phyloP scores from a whole-genome alignment of 768 basidiomycete species.

The Trametes meyenii region DNA sequence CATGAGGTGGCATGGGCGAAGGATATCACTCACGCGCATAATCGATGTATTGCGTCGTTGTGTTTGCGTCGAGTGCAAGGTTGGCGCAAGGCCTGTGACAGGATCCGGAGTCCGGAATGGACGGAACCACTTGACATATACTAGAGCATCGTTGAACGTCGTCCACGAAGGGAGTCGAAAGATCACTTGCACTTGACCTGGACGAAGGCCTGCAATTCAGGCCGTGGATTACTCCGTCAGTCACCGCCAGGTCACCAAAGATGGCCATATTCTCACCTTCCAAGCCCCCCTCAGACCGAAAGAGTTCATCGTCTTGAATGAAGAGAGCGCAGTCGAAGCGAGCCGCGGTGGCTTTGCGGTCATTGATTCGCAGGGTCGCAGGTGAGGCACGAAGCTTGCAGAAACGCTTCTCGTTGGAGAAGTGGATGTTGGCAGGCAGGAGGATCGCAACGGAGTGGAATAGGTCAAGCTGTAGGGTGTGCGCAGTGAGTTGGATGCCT shows the following conservation, averaged over 20 bases:
- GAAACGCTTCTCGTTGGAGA: not conserved
- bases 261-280: not conserved
- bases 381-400: slow-evolving; percentile 3
- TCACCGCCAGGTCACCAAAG: no score
- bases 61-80: not conserved
- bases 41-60: not conserved
- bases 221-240: not conserved
- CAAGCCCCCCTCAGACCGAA: not conserved
- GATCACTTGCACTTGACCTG: not conserved
- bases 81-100: not conserved
- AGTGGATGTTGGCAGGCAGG: slow-evolving; percentile 1
- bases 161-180: not conserved
- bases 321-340: slow-evolving; percentile 3
- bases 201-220: not conserved
- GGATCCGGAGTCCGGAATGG: not conserved
- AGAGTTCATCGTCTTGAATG: not conserved
- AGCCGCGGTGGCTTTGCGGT: not conserved
- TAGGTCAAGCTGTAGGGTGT: not conserved
- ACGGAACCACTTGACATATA: not conserved
- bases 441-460: not conserved
- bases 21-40: not conserved
- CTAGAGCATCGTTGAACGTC: not conserved
- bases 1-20: not conserved
- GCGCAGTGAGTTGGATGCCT: not conserved
- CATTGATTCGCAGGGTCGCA: not conserved